These are phyloP conservation scores for Graphilbum ipis-grandicollis DNA, from an alignment of 2,329 filamentous ascomycete genomes.

Conservation along the genomic window DNA sequence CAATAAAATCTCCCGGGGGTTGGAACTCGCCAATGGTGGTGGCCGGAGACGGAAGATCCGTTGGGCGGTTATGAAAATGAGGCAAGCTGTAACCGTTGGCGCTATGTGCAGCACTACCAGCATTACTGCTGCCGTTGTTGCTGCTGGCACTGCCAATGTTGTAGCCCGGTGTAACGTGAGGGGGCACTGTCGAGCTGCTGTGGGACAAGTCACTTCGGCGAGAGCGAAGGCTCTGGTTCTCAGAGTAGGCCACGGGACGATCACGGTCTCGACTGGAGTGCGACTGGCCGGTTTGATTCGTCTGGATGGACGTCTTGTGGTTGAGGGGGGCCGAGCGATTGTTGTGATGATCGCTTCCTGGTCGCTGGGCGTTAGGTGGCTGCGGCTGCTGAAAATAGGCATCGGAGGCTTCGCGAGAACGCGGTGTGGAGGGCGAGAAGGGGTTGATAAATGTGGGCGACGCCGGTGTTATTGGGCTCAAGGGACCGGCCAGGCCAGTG, in stretches of 20 bases:
- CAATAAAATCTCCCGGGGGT: slow-evolving; percentile 37
- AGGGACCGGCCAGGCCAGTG: slow-evolving; percentile 19
- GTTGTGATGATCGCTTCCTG: slow-evolving; percentile 24
- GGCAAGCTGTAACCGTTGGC: slow-evolving; percentile 4
- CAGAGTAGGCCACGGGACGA: slow-evolving; percentile 34
- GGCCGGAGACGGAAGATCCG: slow-evolving; percentile 39
- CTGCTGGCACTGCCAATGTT: slow-evolving; percentile 1
- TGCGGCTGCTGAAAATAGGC: background rate
- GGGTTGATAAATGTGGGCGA: slow-evolving; percentile 38
- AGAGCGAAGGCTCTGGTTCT: slow-evolving; percentile 42
- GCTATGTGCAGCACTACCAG: background rate
- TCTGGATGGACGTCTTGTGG: slow-evolving; percentile 28
- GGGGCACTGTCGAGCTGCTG: slow-evolving; percentile 8
- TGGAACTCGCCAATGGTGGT: slow-evolving; percentile 33
- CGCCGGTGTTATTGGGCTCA: slow-evolving; percentile 33
- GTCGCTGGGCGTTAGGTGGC: slow-evolving; percentile 21
- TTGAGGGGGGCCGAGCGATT: slow-evolving; percentile 20
- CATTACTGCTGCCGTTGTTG: too few species aligned
- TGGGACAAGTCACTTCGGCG: slow-evolving; percentile 42
- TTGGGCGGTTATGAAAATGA: slow-evolving; percentile 19
- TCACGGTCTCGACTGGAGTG: slow-evolving; percentile 33
- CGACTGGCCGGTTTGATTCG: slow-evolving; percentile 16
- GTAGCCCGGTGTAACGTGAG: background rate
- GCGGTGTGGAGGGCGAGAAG: slow-evolving; percentile 19
- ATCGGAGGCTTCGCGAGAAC: slow-evolving; percentile 1